Conservation (phyloP, 768 basidiomycete species). For the Trametes sanguinea region DNA sequence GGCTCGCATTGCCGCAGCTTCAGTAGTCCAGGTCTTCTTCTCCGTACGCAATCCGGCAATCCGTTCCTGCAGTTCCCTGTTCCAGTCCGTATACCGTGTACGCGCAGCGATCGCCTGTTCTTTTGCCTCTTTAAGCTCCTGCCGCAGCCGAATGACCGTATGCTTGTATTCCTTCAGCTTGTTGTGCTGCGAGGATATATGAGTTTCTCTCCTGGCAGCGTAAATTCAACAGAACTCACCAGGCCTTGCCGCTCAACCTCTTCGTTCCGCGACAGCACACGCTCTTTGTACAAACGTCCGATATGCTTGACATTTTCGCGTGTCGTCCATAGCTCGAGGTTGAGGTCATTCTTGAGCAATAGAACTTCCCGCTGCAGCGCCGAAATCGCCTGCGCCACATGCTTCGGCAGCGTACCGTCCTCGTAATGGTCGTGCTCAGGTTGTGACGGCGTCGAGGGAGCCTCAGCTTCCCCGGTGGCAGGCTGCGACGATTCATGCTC, state of each 20-base stretch:
- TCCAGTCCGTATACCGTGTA: slow-evolving; percentile 83
- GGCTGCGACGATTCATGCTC: slow-evolving; percentile 2
- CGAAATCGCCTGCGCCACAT: slow-evolving; percentile 66
- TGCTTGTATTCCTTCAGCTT: slow-evolving; percentile 76
- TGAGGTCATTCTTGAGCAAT: slow-evolving; percentile 76
- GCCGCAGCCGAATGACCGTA: slow-evolving; percentile 66
- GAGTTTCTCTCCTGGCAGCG: neutral
- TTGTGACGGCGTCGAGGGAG: slow-evolving; percentile 5
- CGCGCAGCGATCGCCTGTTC: slow-evolving; percentile 72
- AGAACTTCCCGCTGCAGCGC: slow-evolving; percentile 75
- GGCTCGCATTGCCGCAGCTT: slow-evolving; percentile 66
- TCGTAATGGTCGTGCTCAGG: neutral
- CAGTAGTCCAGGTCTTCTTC: slow-evolving; percentile 73
- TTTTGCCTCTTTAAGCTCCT: slow-evolving; percentile 72
- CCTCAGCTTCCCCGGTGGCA: neutral
- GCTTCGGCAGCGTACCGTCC: slow-evolving; percentile 22
- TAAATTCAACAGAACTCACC: slow-evolving; percentile 44
- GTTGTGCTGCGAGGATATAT: slow-evolving; percentile 57
- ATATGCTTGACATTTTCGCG: slow-evolving; percentile 82
- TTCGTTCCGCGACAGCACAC: slow-evolving; percentile 68
- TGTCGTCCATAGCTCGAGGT: slow-evolving; percentile 83
- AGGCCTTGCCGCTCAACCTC: slow-evolving; percentile 82
- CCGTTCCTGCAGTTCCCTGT: slow-evolving; percentile 76
- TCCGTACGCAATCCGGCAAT: slow-evolving; percentile 75
- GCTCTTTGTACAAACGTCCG: slow-evolving; percentile 75